These are phyloP conservation scores for Chlorella vulgaris DNA, from an alignment of 139 green algal genomes.

Conservation along the genomic window DNA sequence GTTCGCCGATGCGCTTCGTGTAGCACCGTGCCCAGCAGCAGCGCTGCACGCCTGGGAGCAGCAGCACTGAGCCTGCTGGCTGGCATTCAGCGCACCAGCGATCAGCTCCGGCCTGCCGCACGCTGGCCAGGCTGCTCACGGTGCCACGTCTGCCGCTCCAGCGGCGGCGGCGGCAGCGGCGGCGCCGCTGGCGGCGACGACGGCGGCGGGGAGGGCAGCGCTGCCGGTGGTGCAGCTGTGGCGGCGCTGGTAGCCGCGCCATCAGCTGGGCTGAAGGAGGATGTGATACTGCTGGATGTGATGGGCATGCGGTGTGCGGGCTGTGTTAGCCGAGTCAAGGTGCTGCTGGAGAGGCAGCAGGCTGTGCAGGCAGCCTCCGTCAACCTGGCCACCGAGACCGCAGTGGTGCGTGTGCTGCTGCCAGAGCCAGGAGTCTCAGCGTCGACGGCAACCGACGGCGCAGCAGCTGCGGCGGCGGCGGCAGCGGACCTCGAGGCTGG, in stretches of 20 bases:
- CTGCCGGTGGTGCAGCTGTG: background rate
- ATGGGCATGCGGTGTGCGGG: slow-evolving; percentile 90
- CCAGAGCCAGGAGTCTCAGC: slow-evolving; percentile 7
- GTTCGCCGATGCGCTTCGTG: background rate
- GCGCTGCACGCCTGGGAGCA: background rate
- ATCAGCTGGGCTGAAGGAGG: slow-evolving; percentile 43
- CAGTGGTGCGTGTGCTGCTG: slow-evolving; percentile 76
- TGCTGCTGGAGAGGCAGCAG: slow-evolving; percentile 70
- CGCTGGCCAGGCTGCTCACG: background rate
- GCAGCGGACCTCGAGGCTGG: slow-evolving; percentile 6
- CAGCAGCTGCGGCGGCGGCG: background rate
- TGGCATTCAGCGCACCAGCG: background rate
- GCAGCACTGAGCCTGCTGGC: background rate
- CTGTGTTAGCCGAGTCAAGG: slow-evolving; percentile 80
- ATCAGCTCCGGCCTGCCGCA: background rate
- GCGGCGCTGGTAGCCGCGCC: background rate
- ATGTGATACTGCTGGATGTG: slow-evolving; percentile 84
- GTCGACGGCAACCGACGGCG: background rate
- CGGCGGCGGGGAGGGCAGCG: background rate
- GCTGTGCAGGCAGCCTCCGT: slow-evolving; percentile 67
- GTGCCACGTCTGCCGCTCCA: slow-evolving; percentile 7
- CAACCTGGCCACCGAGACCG: slow-evolving; percentile 91
- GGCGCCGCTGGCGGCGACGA: background rate
- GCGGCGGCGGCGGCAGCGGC: background rate
- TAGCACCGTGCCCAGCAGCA: background rate